Conservation (phyloP, 148 eudicot genomes). For the Persicaria tinctoria region DNA sequence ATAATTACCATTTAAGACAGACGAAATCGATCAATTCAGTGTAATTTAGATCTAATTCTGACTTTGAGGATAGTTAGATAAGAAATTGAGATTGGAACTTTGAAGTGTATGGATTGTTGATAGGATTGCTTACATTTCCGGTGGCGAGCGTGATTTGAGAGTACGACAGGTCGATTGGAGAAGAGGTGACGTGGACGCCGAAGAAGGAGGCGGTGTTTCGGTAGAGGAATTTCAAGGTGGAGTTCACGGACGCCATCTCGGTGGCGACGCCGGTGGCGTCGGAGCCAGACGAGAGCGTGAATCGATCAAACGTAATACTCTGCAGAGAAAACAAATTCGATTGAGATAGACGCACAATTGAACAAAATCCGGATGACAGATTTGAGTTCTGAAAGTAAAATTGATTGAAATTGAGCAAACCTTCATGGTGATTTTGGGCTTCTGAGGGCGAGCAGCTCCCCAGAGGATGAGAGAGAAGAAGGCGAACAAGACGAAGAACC, state of each 20-base stretch:
- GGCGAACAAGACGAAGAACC: conserved; percentile 50
- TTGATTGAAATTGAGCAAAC: conserved; percentile 9
- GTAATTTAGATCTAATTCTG: background rate
- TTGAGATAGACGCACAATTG: background rate
- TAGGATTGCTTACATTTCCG: conserved; percentile 46
- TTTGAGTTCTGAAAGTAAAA: background rate
- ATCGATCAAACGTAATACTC: conserved; percentile 64
- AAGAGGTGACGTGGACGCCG: conserved; percentile 70
- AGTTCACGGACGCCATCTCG: conserved; percentile 65
- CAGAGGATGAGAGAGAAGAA: conserved; percentile 57
- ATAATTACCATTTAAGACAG: no score
- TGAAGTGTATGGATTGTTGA: background rate
- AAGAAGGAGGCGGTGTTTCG: conserved; percentile 75
- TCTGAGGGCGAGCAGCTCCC: conserved; percentile 73
- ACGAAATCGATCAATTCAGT: background rate
- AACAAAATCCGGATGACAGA: background rate
- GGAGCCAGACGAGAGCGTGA: conserved; percentile 65
- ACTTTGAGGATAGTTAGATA: background rate
- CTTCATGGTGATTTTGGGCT: conserved; percentile 59
- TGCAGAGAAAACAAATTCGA: conserved; percentile 11
- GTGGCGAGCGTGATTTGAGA: conserved; percentile 52
- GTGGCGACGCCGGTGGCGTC: conserved; percentile 71
- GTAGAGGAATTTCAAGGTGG: conserved; percentile 53
- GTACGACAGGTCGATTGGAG: conserved; percentile 53
- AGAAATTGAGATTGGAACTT: background rate